Base-by-base conservation (phyloP, 805 yeast species). In the Yamadazyma sp. region DNA sequence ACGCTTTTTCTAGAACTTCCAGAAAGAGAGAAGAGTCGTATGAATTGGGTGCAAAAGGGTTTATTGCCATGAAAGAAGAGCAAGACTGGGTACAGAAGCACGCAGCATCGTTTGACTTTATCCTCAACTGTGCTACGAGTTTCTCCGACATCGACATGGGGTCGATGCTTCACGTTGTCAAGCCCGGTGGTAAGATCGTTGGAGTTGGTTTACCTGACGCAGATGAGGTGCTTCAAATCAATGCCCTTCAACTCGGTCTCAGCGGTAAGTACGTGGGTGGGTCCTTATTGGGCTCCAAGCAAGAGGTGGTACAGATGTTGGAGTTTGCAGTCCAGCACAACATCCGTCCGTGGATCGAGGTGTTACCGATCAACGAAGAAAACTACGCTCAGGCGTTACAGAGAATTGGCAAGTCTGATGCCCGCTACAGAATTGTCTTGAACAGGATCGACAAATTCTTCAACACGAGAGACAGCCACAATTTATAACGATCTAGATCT, bases 401-500 rank as follows among this genome's bases (percentile, higher is more conserved):
- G 32, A 58, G 61, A 45, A 55, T 60, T 31, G 55, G 54, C 29
- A 42, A 52, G 16, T 59, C 62, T 32, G 65, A 60, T 14, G 70
- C 60, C 34, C 58, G 60, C 37, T 69, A 64, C 58, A 73, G 88
- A 65, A 77, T 75, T 52, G 81, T 80, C 5, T 62, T 82, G 45
- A 71, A 74, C 35, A 78, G 75, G 14, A 78, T 63, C 55, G 75
- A 78, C 48, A 62, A 73, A 51, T 42, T 14, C 15, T 41, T 9
- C 28, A 25, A 26, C n/a, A n/a, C n/a, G n/a, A n/a, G n/a, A n/a
- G n/a, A n/a, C n/a, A n/a, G n/a, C n/a, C n/a, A n/a, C n/a, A n/a
- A n/a, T n/a, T n/a, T n/a, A n/a, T n/a, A n/a, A n/a, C n/a, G n/a
- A n/a, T n/a, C n/a, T n/a, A n/a, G n/a, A n/a, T n/a, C n/a, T n/a